Evolutionary conservation across 2,329 filamentous ascomycete species (phyloP), one percentile per base, ranked within the genome.

Genomic region (Trichoderma sp.): DNA sequence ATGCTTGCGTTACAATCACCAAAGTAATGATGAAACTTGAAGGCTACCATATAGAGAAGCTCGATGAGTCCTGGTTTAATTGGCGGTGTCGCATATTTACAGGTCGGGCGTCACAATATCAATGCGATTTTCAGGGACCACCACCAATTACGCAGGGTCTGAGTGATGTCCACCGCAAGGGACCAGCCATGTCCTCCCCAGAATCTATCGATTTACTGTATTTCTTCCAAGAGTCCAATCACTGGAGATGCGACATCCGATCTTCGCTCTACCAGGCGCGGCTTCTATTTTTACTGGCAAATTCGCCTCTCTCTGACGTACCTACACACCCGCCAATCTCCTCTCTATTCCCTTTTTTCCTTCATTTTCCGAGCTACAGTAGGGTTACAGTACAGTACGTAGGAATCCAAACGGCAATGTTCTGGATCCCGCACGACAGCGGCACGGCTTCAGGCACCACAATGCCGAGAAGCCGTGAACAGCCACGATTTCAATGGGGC

Each of bases 381-480:
- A 38, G 35, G 35, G 35, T 38, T 38, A 38, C 35, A 38, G 35
- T 38, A 38, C 35, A 38, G 35, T 3, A 38, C 14, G 16, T 18
- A 18, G 38, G 38, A 41, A 18, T 41, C 38, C 38, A 33, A 21
- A n/a, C 18, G 41, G 31, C 62, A n/a, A 12, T 38, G 18, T 64
- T 38, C 33, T n/a, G 16, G 24, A 31, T 62, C 24, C 59, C 59
- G 16, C 59, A 38, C 38, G 16, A 41, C 33, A 35, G 45, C 59
- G 56, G 41, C 68, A 63, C 56, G 35, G 56, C 35, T 21, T 71
- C 67, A 62, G 56, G 56, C 35, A 60, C 41, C 35, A n/a, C 18
- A 68, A 68, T 68, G 75, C 75, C 75, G 75, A 76, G 69, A 76
- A 45, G 60, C 75, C 75, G 75, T 73, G 68, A 67, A 67, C 71